Conservation (phyloP, 2,329 filamentous ascomycete species). For the Colletotrichum endophyticum region DNA sequence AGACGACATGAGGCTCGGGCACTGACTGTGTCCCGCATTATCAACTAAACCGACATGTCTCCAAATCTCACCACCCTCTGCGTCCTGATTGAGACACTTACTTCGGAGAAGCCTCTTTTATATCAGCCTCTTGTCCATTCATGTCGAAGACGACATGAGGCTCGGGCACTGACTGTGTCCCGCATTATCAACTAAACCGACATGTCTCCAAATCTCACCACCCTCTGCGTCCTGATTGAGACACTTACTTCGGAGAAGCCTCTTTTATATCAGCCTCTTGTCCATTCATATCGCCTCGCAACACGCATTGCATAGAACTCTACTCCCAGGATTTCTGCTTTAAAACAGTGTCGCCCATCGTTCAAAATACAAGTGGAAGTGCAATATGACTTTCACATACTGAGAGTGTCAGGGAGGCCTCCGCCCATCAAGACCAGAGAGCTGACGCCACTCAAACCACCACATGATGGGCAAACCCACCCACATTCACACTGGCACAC, state of each 20-base stretch:
- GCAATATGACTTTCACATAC: neutral
- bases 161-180: neutral
- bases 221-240: neutral
- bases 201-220: neutral
- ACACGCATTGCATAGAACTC: neutral
- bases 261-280: neutral
- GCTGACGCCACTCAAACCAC: neutral
- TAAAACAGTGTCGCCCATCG: accelerated
- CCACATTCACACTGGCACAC: accelerated
- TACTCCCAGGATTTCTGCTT: neutral
- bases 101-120: neutral
- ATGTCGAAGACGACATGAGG: neutral
- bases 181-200: neutral
- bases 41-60: neutral
- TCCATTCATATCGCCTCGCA: neutral
- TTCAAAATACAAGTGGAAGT: neutral
- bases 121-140: accelerated
- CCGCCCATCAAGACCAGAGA: neutral
- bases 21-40: neutral
- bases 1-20: neutral
- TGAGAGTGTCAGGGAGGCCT: neutral
- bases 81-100: neutral
- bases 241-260: neutral
- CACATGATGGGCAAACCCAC: neutral
- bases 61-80: neutral